These are phyloP conservation scores for Dictyostelium firmibasis DNA, from an alignment of 78 protist species.

Conservation along the genomic window DNA sequence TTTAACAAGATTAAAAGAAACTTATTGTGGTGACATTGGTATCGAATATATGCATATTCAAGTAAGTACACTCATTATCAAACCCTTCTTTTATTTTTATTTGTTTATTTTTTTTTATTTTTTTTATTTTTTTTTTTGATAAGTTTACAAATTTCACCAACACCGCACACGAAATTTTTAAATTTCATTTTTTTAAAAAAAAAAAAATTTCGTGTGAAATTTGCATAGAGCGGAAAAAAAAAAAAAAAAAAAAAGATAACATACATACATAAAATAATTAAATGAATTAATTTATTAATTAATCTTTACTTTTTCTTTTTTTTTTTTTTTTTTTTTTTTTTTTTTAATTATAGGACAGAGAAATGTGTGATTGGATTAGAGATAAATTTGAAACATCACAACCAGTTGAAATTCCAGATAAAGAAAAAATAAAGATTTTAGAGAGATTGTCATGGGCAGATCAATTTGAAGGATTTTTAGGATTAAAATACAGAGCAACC, in stretches of 20 bases:
- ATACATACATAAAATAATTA: neutral
- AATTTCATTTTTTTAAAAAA: neutral
- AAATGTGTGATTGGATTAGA: constrained; percentile 86
- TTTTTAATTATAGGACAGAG: constrained; percentile 35
- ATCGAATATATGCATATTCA: constrained; percentile 84
- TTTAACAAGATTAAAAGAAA: constrained; percentile 41
- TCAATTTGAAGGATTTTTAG: constrained; percentile 80
- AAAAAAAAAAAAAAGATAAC: neutral
- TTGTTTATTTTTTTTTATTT: neutral
- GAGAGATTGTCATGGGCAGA: constrained; percentile 87
- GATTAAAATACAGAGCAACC: constrained; percentile 37
- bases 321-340: neutral
- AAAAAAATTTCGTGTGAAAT: neutral
- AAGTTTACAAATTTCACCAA: neutral
- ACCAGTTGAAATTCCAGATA: neutral
- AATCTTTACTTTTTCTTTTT: too few species aligned
- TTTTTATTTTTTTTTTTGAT: neutral
- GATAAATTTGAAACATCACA: constrained; percentile 73
- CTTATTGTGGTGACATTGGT: constrained; percentile 76
- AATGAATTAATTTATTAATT: neutral
- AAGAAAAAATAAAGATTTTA: constrained; percentile 69
- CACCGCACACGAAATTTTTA: neutral
- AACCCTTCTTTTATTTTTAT: neutral
- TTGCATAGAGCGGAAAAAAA: neutral
- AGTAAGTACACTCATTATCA: neutral